These are phyloP conservation scores for Cercospora berteroae DNA, from an alignment of 2,329 filamentous ascomycete species.

Conservation along the genomic window DNA sequence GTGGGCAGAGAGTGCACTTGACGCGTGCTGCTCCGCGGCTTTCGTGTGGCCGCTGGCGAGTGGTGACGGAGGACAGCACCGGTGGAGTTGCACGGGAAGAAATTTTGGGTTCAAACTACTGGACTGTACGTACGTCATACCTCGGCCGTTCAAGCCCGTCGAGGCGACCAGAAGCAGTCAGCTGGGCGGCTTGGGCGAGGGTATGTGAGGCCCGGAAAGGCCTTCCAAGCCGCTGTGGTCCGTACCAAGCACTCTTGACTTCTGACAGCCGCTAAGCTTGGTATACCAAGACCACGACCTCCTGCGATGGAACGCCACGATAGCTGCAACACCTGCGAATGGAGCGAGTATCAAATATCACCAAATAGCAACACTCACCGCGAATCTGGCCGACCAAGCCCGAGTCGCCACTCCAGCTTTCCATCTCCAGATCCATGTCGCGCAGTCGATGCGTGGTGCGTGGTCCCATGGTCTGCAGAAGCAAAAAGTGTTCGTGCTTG, in stretches of 20 bases:
- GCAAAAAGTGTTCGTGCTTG: background rate
- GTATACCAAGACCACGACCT: background rate
- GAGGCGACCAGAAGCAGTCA: background rate
- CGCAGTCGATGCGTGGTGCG: background rate
- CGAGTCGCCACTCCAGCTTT: background rate
- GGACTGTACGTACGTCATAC: background rate
- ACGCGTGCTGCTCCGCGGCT: background rate
- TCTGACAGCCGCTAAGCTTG: slow-evolving; percentile 4
- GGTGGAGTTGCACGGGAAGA: background rate
- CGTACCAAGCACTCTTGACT: slow-evolving; percentile 13
- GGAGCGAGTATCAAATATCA: background rate
- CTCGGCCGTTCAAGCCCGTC: background rate
- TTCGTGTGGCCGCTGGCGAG: background rate
- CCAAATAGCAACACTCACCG: background rate
- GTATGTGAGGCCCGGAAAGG: background rate
- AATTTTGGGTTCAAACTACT: background rate
- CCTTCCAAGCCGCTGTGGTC: background rate
- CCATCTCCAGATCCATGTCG: background rate
- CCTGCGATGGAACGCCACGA: background rate
- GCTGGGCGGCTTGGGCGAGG: background rate
- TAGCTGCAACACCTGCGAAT: background rate
- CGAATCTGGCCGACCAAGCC: background rate
- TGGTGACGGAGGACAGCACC: background rate
- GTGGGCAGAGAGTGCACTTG: background rate
- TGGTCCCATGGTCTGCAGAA: slow-evolving; percentile 3